Evolutionary conservation across 371 early-diverging fungal species (phyloP), one percentile per base, ranked within the genome.

Genomic region (Apophysomyces sp.): DNA sequence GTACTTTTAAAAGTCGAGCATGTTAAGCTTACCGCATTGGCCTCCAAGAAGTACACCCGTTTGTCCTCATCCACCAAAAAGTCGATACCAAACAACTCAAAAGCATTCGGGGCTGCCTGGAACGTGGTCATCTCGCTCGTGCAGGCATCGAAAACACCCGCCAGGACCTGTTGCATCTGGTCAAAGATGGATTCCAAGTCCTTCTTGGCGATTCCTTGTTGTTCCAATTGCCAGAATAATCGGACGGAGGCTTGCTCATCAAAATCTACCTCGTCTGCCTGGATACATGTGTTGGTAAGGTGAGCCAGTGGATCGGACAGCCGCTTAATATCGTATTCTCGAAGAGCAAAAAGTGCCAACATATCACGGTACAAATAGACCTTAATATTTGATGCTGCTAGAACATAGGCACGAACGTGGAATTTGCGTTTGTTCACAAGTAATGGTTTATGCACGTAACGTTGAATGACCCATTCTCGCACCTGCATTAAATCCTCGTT

Each of bases 41-140:
- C 86, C 61, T 90, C 90, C 40, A 90, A 71, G 57, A 88, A 78
- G 39, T 78, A 81, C 0, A 80, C 85, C 6, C 76, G 71, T 29
- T 66, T 68, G 11, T 82, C 67, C 27, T 82, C 72, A 61, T 90
- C 89, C 5, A 90, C 74, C 59, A 89, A 44, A 61, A 90, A 90
- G 61, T 89, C 90, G 41, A 90, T 76, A 11, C 90, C 90, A 82
- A 86, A 89, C 18, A 86, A 70, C 58, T 89, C 90, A 66, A 90
- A 84, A 12, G 85, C 85, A 65, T 90, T 89, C 3, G 81, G 75
- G 64, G 86, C 75, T 11, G 89, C 74, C 68, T 89, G 90, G 71
- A 89, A 89, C 3, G 84, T 86, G 0, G 86, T 86, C 58, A 87
- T 78, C 44, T 90, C 86, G 60, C 77, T 80, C 0, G 82, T 60